Evolutionary conservation across 129 eudicot species (phyloP), one percentile per base, ranked within the genome.

Genomic region (Flaveria ramosissima): DNA sequence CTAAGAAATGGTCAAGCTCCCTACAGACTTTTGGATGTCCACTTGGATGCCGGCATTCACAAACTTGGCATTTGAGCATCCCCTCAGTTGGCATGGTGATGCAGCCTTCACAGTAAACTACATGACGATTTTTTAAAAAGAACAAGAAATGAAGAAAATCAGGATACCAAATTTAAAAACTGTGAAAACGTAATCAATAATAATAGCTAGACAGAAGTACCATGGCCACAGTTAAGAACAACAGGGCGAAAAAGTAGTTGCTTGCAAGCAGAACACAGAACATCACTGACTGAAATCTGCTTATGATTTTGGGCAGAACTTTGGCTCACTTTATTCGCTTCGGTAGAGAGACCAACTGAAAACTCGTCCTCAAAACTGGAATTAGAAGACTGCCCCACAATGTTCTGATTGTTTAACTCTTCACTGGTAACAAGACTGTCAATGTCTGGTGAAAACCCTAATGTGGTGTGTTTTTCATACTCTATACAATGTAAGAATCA

Each of bases 221-320:
- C 94, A 55, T 91, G 95, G 66, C 97, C 97, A 65, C 97, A 91
- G 65, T 91, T 91, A 47, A 91, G 89, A 78, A 83, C 93, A 80
- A 79, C 84, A 30, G 97, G 93, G 55, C 83, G 89, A 85, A 66
- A 83, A 20, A 88, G 83, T 65, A 91, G 72, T 73, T 78, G 78
- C 52, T 77, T 86, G 90, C 97, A 91, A 53, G 86, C 76, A 53
- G 75, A 83, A 79, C 96, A 90, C 26, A 83, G 72, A 17, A 81
- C 80, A 71, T 90, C 96, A 80, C 43, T 64, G 30, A 88, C 80
- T 72, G 91, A 86, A 67, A 90, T 81, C 32, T 26, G 74, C 59
- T 71, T 23, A 27, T 42, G 74, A 61, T 69, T 77, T 80, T 68
- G 78, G 64, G 26, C 47, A 59, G 43, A 26, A 72, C 47, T 9